phyloP scores from a whole-genome alignment of 1,284 basidiomycete species.

The Apiotrichum akiyoshidainum region DNA sequence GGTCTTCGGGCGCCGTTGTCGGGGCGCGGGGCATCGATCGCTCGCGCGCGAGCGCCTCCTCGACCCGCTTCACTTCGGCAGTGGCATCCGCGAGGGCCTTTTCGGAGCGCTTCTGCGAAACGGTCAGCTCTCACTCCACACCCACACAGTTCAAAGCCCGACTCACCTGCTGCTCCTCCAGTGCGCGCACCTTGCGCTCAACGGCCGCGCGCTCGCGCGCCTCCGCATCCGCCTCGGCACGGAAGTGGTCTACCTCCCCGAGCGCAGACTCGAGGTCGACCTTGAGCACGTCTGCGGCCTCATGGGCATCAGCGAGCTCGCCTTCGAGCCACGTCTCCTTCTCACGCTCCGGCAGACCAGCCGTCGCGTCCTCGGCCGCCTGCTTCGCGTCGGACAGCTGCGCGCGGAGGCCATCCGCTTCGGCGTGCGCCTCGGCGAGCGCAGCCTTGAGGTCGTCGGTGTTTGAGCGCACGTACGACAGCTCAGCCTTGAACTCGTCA shows the following conservation, averaged over 20 bases:
- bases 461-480: neutral
- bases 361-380: neutral
- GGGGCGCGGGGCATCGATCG: neutral
- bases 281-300: neutral
- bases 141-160: neutral
- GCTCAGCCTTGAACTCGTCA: constrained; percentile 1
- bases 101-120: neutral
- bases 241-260: neutral
- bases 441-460: neutral
- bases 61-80: neutral
- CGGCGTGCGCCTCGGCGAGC: neutral
- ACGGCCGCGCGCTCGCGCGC: neutral
- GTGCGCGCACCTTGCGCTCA: neutral
- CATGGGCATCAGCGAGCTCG: neutral
- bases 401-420: neutral
- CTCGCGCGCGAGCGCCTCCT: neutral
- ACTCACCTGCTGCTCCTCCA: constrained; percentile 1
- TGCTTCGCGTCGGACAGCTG: neutral
- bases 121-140: neutral
- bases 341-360: too few species aligned
- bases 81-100: neutral
- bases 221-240: neutral
- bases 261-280: neutral
- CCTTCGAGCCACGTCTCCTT: neutral
- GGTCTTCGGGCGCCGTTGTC: too few species aligned